Evolutionary conservation across 345 rosid genomes (phyloP).

Genomic region (Eucalyptus tenuipes): DNA sequence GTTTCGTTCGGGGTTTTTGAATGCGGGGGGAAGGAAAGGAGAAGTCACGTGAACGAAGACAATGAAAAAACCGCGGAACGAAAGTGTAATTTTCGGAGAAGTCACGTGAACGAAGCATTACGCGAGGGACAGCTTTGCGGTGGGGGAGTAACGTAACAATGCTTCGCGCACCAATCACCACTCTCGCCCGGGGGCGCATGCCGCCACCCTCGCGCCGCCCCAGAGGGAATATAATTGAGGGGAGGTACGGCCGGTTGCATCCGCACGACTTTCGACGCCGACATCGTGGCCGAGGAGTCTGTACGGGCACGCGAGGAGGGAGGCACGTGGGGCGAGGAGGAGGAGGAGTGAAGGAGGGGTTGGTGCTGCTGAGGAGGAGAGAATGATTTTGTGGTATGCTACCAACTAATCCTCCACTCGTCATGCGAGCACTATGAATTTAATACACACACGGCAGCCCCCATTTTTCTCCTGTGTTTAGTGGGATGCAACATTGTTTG

Average conservation of each 20-base stretch:
- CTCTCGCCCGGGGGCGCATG: background rate
- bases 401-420: conserved; percentile 63
- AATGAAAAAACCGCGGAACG: background rate
- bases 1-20: background rate
- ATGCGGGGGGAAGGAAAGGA: too few species aligned
- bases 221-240: background rate
- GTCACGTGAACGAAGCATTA: conserved; percentile 1
- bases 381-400: conserved; percentile 35
- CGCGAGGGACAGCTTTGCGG: background rate
- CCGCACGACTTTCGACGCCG: background rate
- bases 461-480: background rate
- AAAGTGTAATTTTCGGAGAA: background rate
- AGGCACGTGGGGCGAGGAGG: background rate
- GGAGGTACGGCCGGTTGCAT: background rate
- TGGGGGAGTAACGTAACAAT: background rate
- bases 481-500: background rate
- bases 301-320: background rate
- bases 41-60: background rate
- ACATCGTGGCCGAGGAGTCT: background rate
- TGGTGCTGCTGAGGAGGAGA: background rate
- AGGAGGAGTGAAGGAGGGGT: background rate
- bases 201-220: background rate
- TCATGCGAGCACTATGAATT: conserved; percentile 52
- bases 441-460: conserved; percentile 7
- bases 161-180: background rate